phyloP scores from a whole-genome alignment of 306 rosid species.

The Canavalia ensiformis region DNA sequence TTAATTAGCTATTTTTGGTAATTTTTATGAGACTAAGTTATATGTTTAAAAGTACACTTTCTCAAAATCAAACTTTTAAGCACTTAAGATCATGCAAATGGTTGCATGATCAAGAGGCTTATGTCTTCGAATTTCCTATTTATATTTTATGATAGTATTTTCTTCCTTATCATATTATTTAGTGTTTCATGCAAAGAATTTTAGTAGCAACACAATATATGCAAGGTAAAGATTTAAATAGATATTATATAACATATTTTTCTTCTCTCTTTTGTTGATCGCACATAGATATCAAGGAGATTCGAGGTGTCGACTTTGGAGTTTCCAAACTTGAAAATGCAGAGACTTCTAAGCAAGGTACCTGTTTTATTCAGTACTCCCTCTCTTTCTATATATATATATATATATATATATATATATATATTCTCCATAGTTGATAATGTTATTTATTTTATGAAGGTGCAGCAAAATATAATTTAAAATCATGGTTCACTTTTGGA shows the following conservation, averaged over 20 bases:
- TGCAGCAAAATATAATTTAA: slow-evolving; percentile 64
- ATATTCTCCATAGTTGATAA: slow-evolving; percentile 15
- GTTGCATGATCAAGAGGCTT: slow-evolving; percentile 12
- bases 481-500: slow-evolving; percentile 79
- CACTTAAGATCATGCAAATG: not conserved
- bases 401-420: not conserved
- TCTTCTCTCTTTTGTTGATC: slow-evolving; percentile 45
- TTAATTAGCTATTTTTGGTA: no score
- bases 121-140: not conserved
- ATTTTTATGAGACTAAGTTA: no score
- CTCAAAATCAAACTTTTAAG: no score
- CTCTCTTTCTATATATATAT: no score
- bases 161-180: slow-evolving; percentile 19
- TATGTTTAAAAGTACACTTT: no score
- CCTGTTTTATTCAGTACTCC: slow-evolving; percentile 21
- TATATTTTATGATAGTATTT: slow-evolving; percentile 3
- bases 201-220: slow-evolving; percentile 23
- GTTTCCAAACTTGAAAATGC: slow-evolving; percentile 85
- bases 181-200: slow-evolving; percentile 32
- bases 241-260: slow-evolving; percentile 25
- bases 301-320: slow-evolving; percentile 94
- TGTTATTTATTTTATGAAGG: slow-evolving; percentile 54
- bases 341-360: slow-evolving; percentile 80
- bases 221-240: slow-evolving; percentile 20
- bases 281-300: slow-evolving; percentile 83